These are phyloP conservation scores for Saururus chinensis DNA, from an alignment of 164 flowering plant species.

Conservation along the genomic window DNA sequence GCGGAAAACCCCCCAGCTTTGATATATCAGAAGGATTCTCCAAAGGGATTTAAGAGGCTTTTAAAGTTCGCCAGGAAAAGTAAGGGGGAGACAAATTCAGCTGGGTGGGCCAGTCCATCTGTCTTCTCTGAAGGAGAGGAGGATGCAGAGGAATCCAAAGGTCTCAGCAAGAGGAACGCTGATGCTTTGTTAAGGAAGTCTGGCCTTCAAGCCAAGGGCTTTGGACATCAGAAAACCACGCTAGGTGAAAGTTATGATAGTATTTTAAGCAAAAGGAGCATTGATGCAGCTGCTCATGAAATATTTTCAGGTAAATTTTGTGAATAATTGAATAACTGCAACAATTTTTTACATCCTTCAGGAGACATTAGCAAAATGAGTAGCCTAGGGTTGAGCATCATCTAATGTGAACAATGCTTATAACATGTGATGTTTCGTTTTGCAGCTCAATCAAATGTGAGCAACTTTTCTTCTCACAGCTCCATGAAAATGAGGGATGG, in stretches of 20 bases:
- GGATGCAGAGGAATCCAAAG: constrained; percentile 58
- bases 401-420: too few species aligned
- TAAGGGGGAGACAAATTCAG: constrained; percentile 45
- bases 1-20: constrained; percentile 71
- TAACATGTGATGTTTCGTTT: neutral
- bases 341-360: too few species aligned
- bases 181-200: constrained; percentile 50
- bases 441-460: constrained; percentile 38
- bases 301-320: constrained; percentile 21
- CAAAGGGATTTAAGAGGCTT: constrained; percentile 85
- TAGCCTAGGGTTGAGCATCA: too few species aligned
- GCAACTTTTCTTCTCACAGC: constrained; percentile 21
- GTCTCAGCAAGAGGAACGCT: constrained; percentile 32
- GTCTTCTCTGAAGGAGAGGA: constrained; percentile 80
- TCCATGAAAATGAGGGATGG: constrained; percentile 40
- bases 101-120: constrained; percentile 72
- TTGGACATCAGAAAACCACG: constrained; percentile 28
- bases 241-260: constrained; percentile 21
- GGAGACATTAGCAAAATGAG: too few species aligned
- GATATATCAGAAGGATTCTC: constrained; percentile 70
- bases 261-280: constrained; percentile 15
- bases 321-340: neutral
- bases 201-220: constrained; percentile 38
- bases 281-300: constrained; percentile 16
- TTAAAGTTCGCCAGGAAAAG: constrained; percentile 82